Percentiles rank a stretch among this genome's conserved stretches.
Conservation (phyloP, 495 filamentous ascomycete species). For the Penicillium salamii region DNA sequence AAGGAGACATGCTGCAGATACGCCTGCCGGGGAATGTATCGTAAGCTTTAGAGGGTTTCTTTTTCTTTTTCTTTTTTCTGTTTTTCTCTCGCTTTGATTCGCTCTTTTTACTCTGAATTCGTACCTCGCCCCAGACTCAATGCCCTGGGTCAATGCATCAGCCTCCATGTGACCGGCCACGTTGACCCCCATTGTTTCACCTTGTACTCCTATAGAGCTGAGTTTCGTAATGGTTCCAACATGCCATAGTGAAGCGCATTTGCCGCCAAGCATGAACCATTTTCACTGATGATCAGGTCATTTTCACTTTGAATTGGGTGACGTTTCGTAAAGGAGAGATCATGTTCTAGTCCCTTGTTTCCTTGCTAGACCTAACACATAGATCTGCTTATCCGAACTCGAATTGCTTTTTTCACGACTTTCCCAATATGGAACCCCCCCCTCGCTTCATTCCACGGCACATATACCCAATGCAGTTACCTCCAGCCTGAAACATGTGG, state of each 20-base stretch:
- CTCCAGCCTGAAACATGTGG: slow-evolving; percentile 26
- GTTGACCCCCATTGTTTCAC: slow-evolving; percentile 33
- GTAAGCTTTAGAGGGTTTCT: background rate
- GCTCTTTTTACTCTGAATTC: no score
- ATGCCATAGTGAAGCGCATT: slow-evolving; percentile 17
- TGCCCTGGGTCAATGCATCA: slow-evolving; percentile 22
- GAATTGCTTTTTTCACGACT: slow-evolving; percentile 2
- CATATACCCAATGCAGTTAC: slow-evolving; percentile 14
- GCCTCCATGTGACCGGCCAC: slow-evolving; percentile 36
- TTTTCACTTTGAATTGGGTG: slow-evolving; percentile 1
- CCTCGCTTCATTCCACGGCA: slow-evolving; percentile 25
- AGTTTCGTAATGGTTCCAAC: slow-evolving; percentile 4
- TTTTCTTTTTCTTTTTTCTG: background rate
- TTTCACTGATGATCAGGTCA: background rate
- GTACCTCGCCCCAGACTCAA: background rate
- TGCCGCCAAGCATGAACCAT: slow-evolving; percentile 11
- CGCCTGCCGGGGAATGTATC: slow-evolving; percentile 14
- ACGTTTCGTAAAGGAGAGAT: slow-evolving; percentile 8
- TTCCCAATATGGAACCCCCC: no score
- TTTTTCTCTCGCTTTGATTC: no score
- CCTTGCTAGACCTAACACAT: slow-evolving; percentile 23
- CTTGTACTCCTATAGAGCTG: slow-evolving; percentile 10
- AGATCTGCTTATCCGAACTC: slow-evolving; percentile 13
- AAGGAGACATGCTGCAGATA: slow-evolving; percentile 9
- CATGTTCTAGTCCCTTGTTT: slow-evolving; percentile 17